Evolutionary conservation across 768 basidiomycete genomes (phyloP), one percentile per base, ranked within the genome.

Genomic region (Tricholoma bakamatsutake): DNA sequence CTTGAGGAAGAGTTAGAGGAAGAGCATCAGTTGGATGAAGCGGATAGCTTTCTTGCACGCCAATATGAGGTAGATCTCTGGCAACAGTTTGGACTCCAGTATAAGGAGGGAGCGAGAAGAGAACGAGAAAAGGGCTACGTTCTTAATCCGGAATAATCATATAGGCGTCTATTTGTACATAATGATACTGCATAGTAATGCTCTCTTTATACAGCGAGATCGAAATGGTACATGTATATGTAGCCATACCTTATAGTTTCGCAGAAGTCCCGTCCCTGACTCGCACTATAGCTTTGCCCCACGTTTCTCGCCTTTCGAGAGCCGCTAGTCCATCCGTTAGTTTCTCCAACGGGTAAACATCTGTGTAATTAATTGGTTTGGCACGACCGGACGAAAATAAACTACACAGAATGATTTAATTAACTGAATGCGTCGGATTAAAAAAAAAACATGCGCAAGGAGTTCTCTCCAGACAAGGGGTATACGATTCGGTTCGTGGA

Each of bases 221-320:
- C 21, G 5, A 31, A 31, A 7, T 7, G 31, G 31, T 17, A 42
- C 17, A 18, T 42, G 18, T 17, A 18, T 18, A 17, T 42, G 10
- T 42, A 9, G n/a, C 18, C 7, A 18, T 6, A 42, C n/a, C 17
- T 17, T 61, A 66, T 21, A 66, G 46, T 59, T 57, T 64, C 33
- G 60, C 57, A 10, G 52, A 39, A 13, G 43, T 50, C 40, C 60
- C 65, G 6, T 60, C 57, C 33, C 75, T 78, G 48, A 98, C 68
- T 50, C 74, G 77, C 7, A 91, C 80, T 24, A 95, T 75, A 0
- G 78, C 89, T 66, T 98, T 98, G 0, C 96, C 96, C 91, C 93
- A 98, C 4, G 93, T 95, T 71, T 90, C 81, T 59, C 96, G 76
- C 46, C 75, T 76, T 65, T 94, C 93, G 17, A 98, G 71, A 24